Conservation (phyloP, 1,139 yeast genomes). For the Maudiozyma humilis region DNA sequence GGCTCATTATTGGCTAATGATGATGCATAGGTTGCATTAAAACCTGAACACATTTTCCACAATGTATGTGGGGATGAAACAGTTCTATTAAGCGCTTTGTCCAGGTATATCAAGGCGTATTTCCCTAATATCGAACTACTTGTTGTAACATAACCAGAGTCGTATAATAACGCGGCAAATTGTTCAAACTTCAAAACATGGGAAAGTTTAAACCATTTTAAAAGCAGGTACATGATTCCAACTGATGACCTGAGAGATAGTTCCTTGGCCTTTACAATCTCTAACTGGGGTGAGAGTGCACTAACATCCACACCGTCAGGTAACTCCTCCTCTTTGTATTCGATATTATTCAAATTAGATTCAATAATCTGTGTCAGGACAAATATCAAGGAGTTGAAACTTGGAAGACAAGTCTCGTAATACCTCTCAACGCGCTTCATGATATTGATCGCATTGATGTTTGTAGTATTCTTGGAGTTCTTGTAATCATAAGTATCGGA, state of each 20-base stretch:
- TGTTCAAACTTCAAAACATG: conserved; percentile 77
- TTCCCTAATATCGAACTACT: conserved; percentile 34
- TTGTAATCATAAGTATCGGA: conserved; percentile 18
- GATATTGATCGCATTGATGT: conserved; percentile 32
- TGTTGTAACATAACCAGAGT: conserved; percentile 52
- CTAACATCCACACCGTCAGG: conserved; percentile 11
- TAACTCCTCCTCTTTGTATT: conserved; percentile 13
- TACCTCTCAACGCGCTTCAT: conserved; percentile 53
- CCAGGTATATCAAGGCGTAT: conserved; percentile 32
- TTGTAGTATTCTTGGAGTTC: conserved; percentile 6
- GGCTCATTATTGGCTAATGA: conserved; percentile 2
- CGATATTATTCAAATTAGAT: conserved; percentile 35
- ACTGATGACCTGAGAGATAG: conserved; percentile 55
- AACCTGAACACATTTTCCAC: conserved; percentile 34
- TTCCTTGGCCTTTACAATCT: conserved; percentile 55
- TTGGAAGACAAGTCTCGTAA: conserved; percentile 45
- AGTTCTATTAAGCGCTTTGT: conserved; percentile 35
- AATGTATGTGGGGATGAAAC: conserved; percentile 40
- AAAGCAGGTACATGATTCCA: conserved; percentile 43
- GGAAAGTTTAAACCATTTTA: conserved; percentile 71
- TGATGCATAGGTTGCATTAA: conserved; percentile 13
- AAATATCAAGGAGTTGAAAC: conserved; percentile 53
- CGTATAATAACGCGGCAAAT: conserved; percentile 63
- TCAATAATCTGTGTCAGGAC: conserved; percentile 58
- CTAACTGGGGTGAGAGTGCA: conserved; percentile 36